These are phyloP conservation scores for Alloteropsis semialata DNA, from an alignment of 176 grass and related monocot genomes.

Conservation along the genomic window DNA sequence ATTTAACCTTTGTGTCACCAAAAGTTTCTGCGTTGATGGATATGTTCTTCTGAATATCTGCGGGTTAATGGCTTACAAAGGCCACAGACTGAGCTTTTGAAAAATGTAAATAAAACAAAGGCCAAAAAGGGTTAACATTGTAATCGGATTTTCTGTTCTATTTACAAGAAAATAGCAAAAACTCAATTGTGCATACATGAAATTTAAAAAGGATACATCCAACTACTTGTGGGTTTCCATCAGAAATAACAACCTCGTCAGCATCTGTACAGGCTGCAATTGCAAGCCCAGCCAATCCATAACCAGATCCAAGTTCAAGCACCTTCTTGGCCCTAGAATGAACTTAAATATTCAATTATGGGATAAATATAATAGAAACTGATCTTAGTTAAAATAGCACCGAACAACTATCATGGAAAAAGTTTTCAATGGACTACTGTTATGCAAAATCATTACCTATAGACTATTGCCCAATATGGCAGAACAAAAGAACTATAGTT, in stretches of 20 bases:
- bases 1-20: conserved; percentile 66
- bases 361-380: conserved; percentile 19
- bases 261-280: conserved; percentile 81
- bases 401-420: background rate
- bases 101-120: background rate
- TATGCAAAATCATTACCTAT: background rate
- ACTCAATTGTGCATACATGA: background rate
- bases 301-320: conserved; percentile 94
- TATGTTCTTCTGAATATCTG: conserved; percentile 89
- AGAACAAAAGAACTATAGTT: background rate
- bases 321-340: conserved; percentile 77
- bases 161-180: background rate
- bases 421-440: background rate
- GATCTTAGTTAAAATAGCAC: conserved; percentile 18
- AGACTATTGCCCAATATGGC: background rate
- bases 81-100: background rate
- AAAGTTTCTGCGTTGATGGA: conserved; percentile 57
- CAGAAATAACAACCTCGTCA: conserved; percentile 76
- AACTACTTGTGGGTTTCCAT: conserved; percentile 95
- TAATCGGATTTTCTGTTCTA: background rate
- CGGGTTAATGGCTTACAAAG: conserved; percentile 63
- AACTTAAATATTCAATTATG: background rate
- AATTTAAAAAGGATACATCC: conserved; percentile 82
- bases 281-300: conserved; percentile 76
- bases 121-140: background rate